Percentiles rank a stretch among this genome's conserved stretches.
phyloP scores from a whole-genome alignment of 1,139 yeast genomes.

The Saccharomyces hybrid region DNA sequence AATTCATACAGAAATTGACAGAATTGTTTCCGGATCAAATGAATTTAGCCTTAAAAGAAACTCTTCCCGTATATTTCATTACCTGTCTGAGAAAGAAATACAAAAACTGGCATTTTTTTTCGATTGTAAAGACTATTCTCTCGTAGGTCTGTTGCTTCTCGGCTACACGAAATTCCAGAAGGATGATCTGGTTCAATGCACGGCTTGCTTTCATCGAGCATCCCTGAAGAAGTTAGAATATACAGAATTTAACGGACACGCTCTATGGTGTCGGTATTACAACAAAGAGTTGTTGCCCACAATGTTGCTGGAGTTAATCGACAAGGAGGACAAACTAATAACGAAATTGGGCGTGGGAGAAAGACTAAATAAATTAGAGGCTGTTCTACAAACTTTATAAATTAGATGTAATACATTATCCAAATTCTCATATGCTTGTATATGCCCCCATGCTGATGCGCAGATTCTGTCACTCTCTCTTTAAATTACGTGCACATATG shows the following conservation, averaged over 20 bases:
- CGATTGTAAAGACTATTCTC: slow-evolving; percentile 3
- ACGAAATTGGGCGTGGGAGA: not conserved
- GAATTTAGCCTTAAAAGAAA: not conserved
- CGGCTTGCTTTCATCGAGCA: slow-evolving; percentile 13
- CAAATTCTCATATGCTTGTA: not conserved
- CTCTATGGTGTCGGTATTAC: slow-evolving; percentile 17
- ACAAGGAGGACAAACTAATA: not conserved
- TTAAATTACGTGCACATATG: not conserved
- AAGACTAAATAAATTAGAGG: slow-evolving; percentile 5
- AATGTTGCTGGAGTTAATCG: slow-evolving; percentile 6
- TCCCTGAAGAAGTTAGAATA: slow-evolving; percentile 6
- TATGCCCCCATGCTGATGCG: not conserved
- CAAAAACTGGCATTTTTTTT: slow-evolving; percentile 4
- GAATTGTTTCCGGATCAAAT: not conserved
- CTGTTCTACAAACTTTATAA: slow-evolving; percentile 5
- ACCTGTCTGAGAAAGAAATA: not conserved
- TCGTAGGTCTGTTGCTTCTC: slow-evolving; percentile 5
- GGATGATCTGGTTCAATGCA: slow-evolving; percentile 9
- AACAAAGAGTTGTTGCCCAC: slow-evolving; percentile 7
- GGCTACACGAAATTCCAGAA: slow-evolving; percentile 7
- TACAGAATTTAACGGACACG: slow-evolving; percentile 11
- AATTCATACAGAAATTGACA: not conserved
- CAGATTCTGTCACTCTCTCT: not conserved
- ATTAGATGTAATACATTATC: not conserved
- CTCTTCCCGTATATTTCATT: not conserved